Evolutionary conservation across 257 asterid genomes (phyloP).

Genomic region (Przewalskia tangutica): DNA sequence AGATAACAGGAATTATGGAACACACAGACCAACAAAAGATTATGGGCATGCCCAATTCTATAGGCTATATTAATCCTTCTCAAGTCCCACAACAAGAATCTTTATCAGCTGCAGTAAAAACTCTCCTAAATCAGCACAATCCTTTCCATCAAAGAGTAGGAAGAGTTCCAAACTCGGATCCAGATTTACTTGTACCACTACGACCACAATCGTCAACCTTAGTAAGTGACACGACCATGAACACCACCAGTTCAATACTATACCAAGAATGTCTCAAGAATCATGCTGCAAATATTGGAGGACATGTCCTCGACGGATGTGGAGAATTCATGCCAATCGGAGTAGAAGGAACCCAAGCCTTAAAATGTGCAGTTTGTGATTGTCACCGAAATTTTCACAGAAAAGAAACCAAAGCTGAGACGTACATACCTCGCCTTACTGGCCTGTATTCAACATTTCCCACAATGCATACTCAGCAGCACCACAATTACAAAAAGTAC

Average conservation of each 20-base stretch:
- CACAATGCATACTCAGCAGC: background rate
- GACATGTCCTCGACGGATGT: background rate
- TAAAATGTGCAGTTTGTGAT: background rate
- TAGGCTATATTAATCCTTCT: background rate
- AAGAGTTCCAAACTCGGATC: background rate
- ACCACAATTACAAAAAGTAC: background rate
- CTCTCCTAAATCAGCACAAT: too few species aligned
- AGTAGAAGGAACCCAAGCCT: background rate
- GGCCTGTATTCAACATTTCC: background rate
- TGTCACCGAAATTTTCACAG: background rate
- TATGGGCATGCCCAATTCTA: background rate
- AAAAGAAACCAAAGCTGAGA: background rate
- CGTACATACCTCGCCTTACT: too few species aligned
- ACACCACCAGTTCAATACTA: background rate
- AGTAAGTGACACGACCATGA: background rate
- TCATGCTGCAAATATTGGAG: background rate
- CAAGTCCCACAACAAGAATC: background rate
- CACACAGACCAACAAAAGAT: background rate
- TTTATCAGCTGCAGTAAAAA: background rate
- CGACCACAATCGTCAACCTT: background rate
- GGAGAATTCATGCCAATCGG: slow-evolving; percentile 7
- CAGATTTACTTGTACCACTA: background rate
- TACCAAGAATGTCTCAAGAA: background rate
- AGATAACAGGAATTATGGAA: background rate
- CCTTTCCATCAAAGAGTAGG: background rate